Base-by-base conservation (phyloP, 2,329 filamentous ascomycete species). In the Beauveria bassiana region DNA sequence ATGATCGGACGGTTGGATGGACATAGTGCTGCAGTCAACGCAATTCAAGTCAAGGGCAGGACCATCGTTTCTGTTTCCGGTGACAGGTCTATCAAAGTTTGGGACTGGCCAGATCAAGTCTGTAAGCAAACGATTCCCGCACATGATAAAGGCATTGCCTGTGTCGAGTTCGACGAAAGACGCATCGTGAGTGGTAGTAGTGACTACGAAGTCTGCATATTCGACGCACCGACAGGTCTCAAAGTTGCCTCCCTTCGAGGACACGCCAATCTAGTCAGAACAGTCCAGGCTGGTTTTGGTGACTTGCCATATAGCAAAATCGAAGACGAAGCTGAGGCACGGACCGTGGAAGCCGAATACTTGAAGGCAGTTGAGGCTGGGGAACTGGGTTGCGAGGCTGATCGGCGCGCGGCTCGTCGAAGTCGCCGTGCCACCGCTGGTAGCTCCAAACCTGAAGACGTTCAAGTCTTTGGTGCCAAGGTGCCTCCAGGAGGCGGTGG, bases 181-280 rank as follows among this genome's bases (percentile, higher is more conserved):
- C 86, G 95, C 22, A 96, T 99, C 65, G 91, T 99, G 57, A 97
- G 91, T 68, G 95, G 95, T 3, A 97, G 93, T 73, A 97, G 93
- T 68, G 95, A 99, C 73, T 92, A 96, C 71, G 93, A 95, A 46
- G 91, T 99, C 38, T 92, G 95, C 67, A 95, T 99, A 22, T 99
- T 96, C 72, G 95, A 98, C 71, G 87, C 89, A 50, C 83, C 85
- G 51, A 92, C 91, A 0, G 89, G 90, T 4, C 87, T 95, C 12
- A 93, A 98, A 73, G 91, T 98, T 6, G 93, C 93, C 18, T 93
- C 90, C 69, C 80, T 99, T 9, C 82, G 87, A 56, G 90, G 90
- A 12, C 95, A 99, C 71, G 81, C 79, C 3, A 90, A 90, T 66
- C 83, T 99, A 20, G 95, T 99, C 26, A 87, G 95, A 45, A 98